Conservation (phyloP, 129 eudicot genomes). For the Erigeron canadensis region DNA sequence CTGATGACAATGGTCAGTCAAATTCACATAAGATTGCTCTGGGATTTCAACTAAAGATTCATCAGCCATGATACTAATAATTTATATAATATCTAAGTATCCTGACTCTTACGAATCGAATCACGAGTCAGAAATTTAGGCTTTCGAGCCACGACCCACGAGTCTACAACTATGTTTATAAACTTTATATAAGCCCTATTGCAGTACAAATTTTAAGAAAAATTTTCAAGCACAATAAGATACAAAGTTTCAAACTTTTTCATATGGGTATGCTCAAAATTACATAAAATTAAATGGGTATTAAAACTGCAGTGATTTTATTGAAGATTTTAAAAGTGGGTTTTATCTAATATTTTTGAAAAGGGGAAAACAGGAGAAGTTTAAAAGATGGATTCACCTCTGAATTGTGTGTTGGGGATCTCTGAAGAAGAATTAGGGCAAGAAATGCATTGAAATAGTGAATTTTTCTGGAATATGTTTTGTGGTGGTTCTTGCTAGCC, state of each 20-base stretch:
- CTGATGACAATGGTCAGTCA: slow-evolving; percentile 26
- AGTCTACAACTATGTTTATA: too few relatives aligned
- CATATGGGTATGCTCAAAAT: slow-evolving; percentile 12
- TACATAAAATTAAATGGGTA: slow-evolving; percentile 4
- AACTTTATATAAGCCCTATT: background rate
- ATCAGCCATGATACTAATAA: slow-evolving; percentile 40
- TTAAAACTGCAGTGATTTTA: background rate
- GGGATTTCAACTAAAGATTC: slow-evolving; percentile 27
- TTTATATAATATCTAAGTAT: background rate
- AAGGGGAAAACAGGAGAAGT: slow-evolving; percentile 4
- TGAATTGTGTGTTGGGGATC: background rate
- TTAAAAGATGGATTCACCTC: slow-evolving; percentile 30
- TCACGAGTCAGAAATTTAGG: too few relatives aligned
- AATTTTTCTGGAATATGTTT: background rate
- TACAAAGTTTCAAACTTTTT: slow-evolving; percentile 9
- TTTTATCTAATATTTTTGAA: background rate
- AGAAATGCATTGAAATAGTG: slow-evolving; percentile 18
- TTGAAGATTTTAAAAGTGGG: slow-evolving; percentile 21
- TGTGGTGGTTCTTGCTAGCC: slow-evolving; percentile 34
- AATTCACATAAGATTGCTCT: slow-evolving; percentile 20
- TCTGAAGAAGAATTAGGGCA: background rate
- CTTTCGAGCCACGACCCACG: too few relatives aligned
- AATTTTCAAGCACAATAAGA: slow-evolving; percentile 6
- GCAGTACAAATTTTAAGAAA: slow-evolving; percentile 8
- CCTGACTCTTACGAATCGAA: too few relatives aligned